These are phyloP conservation scores for Helotiales sp. DNA, from an alignment of 2,329 filamentous ascomycete species.

Conservation along the genomic window DNA sequence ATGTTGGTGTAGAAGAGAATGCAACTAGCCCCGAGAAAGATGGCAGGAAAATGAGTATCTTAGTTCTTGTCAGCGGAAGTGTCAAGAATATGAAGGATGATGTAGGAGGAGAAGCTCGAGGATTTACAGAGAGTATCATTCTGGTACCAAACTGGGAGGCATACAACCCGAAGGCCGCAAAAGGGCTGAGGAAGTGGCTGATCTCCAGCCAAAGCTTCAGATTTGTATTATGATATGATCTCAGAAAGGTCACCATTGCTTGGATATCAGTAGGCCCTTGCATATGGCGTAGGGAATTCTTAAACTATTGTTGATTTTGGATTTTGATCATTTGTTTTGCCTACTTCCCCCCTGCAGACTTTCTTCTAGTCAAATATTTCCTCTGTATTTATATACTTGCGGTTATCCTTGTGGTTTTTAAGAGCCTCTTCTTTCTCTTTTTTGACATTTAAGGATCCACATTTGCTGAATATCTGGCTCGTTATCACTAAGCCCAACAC, in stretches of 20 bases:
- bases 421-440: background rate
- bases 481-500: background rate
- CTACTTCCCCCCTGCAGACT: background rate
- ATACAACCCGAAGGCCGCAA: slow-evolving; percentile 57
- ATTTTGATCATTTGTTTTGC: background rate
- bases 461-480: background rate
- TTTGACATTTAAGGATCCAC: background rate
- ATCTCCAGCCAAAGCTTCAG: slow-evolving; percentile 77
- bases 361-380: background rate
- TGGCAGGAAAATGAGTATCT: slow-evolving; percentile 69
- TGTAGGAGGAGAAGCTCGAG: slow-evolving; percentile 62
- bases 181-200: slow-evolving; percentile 63
- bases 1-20: slow-evolving; percentile 58
- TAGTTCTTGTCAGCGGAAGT: slow-evolving; percentile 75
- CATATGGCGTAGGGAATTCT: background rate
- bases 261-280: background rate
- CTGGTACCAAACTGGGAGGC: slow-evolving; percentile 77
- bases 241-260: background rate
- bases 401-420: background rate
- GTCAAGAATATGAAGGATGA: slow-evolving; percentile 68
- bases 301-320: background rate
- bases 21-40: slow-evolving; percentile 49
- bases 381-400: background rate
- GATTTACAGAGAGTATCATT: slow-evolving; percentile 81
- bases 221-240: slow-evolving; percentile 38